Evolutionary conservation across 192 early-diverging fungal species (phyloP), one percentile per base, ranked within the genome.

Genomic region (Backusella sp.): DNA sequence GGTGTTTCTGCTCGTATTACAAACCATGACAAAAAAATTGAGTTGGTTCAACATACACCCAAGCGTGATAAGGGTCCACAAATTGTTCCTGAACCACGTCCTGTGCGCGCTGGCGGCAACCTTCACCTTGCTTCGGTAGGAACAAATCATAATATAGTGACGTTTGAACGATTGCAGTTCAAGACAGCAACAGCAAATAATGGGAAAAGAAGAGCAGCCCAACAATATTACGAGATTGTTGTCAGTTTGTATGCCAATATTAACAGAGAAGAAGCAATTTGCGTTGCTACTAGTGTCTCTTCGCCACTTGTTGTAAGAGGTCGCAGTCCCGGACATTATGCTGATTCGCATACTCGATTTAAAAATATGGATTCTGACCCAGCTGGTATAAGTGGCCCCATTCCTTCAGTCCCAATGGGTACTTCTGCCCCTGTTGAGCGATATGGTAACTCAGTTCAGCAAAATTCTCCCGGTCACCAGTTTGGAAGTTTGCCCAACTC

Each of bases 41-140:
- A 96, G 46, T 84, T 96, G 21, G 88, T 96, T 23, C 94, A 95
- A 81, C 94, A 94, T 75, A 97, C 93, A 12, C 89, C 96, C 34
- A 98, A 98, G 81, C 91, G 97, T 46, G 96, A 97, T 80, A 96
- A 97, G 78, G 96, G 96, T 6, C 95, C 95, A 15, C 95, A 96
- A 77, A 92, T 90, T 19, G 86, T 85, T 70, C 92, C 89, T 73
- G 79, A 83, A 35, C 87, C 87, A 36, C 87, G 86, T 75, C 81
- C 89, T 0, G 81, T 90, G 42, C 80, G 86, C 35, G 76, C 88
- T 42, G 90, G 85, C 39, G 91, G 90, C 5, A 88, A 86, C 68
- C 73, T 90, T 7, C 83, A 84, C 34, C 42, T 77, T 32, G 73
- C 73, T 66, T 68, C 85, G 46, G 84, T 89, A 0, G 78, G 78